Evolutionary conservation across 306 rosid species (phyloP).

Genomic region (Lathyrus oleraceus): DNA sequence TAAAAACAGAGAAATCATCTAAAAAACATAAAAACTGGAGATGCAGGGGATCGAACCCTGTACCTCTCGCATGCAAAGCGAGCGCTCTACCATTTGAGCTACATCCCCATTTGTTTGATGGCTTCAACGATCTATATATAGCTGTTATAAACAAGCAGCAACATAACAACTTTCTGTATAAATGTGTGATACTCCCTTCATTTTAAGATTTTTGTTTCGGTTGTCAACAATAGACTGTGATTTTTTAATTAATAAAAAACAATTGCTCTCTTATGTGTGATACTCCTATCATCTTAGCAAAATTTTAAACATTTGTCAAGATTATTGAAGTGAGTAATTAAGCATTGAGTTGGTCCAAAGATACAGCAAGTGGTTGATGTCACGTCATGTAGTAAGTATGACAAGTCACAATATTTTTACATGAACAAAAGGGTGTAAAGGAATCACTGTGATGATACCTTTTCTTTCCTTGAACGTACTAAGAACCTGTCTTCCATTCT

Average conservation of each 20-base stretch:
- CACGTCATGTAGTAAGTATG: not conserved
- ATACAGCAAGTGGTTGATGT: no score
- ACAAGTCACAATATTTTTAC: not conserved
- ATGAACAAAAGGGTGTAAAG: not conserved
- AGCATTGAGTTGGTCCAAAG: no score
- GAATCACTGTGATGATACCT: not conserved
- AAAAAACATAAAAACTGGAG: not conserved
- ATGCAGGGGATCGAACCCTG: constrained; percentile 22
- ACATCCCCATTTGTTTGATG: not conserved
- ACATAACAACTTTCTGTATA: not conserved
- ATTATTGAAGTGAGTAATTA: no score
- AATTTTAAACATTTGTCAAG: no score
- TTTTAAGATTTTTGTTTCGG: not conserved
- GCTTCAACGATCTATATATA: no score
- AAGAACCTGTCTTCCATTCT: not conserved
- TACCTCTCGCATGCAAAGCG: constrained; percentile 24
- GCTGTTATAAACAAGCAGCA: no score
- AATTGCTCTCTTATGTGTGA: no score
- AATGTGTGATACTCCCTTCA: no score
- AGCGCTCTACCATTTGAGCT: constrained; percentile 26
- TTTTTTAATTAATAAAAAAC: no score
- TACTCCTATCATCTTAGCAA: no score
- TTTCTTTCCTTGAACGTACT: not conserved
- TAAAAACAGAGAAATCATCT: no score
- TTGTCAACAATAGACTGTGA: not conserved